These are phyloP conservation scores for Aspergillus sp. DNA, from an alignment of 2,329 filamentous ascomycete genomes.

Conservation along the genomic window DNA sequence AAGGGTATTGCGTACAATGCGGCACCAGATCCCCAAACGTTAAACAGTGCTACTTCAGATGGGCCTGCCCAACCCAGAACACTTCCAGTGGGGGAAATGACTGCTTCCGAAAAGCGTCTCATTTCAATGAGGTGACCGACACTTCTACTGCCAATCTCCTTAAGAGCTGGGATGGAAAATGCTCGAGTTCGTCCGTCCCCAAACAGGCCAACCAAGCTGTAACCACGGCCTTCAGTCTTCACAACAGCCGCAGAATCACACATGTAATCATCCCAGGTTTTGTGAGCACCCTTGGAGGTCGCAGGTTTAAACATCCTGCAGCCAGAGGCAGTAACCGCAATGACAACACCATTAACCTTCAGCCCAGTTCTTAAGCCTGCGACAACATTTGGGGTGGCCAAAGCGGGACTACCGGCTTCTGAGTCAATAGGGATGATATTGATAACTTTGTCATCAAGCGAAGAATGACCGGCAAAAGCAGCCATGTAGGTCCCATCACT, in stretches of 20 bases:
- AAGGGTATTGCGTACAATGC: conserved; percentile 46
- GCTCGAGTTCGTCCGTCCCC: conserved; percentile 75
- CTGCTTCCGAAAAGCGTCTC: conserved; percentile 62
- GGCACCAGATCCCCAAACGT: conserved; percentile 74
- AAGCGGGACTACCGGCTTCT: conserved; percentile 69
- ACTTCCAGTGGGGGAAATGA: conserved; percentile 73
- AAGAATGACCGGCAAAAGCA: conserved; percentile 63
- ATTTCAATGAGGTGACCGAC: conserved; percentile 67
- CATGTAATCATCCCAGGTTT: conserved; percentile 75
- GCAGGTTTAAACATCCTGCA: conserved; percentile 86
- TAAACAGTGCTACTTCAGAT: conserved; percentile 76
- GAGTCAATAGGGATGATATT: conserved; percentile 74
- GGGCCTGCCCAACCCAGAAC: conserved; percentile 86
- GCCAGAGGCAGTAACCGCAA: conserved; percentile 69
- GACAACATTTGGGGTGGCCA: conserved; percentile 70
- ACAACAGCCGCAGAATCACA: conserved; percentile 78
- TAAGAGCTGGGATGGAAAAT: conserved; percentile 81
- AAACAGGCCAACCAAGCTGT: conserved; percentile 78
- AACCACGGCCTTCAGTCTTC: conserved; percentile 68
- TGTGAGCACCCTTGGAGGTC: conserved; percentile 82
- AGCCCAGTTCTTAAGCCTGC: conserved; percentile 69
- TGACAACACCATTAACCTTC: conserved; percentile 73
- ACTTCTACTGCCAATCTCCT: conserved; percentile 68
- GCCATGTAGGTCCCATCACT: conserved; percentile 65
- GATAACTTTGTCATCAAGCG: conserved; percentile 66